Percentiles rank a stretch among this genome's conserved stretches.
phyloP scores from a whole-genome alignment of 164 flowering plant species.

The Sextonia rubra region DNA sequence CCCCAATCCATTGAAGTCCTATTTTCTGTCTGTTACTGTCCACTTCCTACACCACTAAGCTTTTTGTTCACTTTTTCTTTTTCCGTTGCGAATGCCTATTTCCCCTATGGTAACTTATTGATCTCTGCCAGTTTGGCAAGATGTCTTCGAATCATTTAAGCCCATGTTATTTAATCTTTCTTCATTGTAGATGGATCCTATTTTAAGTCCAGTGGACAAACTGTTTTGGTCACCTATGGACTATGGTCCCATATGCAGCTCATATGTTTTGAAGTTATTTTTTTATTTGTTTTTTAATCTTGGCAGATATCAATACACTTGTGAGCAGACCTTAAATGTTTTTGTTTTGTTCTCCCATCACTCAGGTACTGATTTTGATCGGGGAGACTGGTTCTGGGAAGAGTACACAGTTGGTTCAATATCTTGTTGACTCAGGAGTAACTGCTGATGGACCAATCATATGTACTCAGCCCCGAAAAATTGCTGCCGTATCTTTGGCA shows the following conservation, averaged over 20 bases:
- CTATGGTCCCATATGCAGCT: background rate
- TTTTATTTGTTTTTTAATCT: too few relatives aligned
- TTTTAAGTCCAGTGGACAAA: background rate
- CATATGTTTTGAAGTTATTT: background rate
- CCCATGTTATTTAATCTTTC: too few relatives aligned
- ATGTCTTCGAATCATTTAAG: too few relatives aligned
- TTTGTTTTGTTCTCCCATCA: background rate
- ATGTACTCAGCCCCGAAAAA: slow-evolving; percentile 95
- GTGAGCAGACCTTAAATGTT: background rate
- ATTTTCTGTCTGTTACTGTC: too few relatives aligned
- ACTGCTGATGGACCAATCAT: slow-evolving; percentile 45
- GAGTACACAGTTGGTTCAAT: slow-evolving; percentile 94
- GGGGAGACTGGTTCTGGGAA: slow-evolving; percentile 99
- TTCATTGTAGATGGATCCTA: too few relatives aligned
- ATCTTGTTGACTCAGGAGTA: slow-evolving; percentile 76
- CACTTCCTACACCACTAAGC: too few relatives aligned
- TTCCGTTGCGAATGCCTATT: too few relatives aligned
- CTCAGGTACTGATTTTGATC: slow-evolving; percentile 70
- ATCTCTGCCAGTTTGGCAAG: too few relatives aligned
- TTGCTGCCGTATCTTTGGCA: slow-evolving; percentile 76
- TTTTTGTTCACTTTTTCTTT: too few relatives aligned
- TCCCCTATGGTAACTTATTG: too few relatives aligned
- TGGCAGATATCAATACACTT: background rate
- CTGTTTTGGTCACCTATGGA: background rate
- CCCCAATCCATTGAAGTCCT: too few relatives aligned